A percentile compares a stretch with the other conserved stretches of the same genome.
These are phyloP conservation scores for Calycina herbarum DNA, from an alignment of 2,329 filamentous ascomycete species.

Conservation along the genomic window DNA sequence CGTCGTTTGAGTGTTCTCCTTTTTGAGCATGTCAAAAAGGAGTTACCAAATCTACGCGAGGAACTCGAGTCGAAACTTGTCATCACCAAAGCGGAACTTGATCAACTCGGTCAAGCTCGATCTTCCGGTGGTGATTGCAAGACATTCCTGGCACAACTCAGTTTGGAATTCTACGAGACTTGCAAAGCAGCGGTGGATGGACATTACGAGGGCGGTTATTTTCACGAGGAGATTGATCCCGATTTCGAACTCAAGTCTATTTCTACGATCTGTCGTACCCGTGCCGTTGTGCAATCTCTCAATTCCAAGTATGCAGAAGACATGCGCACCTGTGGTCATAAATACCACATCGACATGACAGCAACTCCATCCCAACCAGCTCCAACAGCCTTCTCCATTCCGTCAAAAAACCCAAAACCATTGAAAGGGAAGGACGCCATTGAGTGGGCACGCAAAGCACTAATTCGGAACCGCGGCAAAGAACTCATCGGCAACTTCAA, in stretches of 20 bases:
- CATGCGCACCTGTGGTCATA: conserved; percentile 7
- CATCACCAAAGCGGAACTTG: conserved; percentile 7
- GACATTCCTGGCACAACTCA: conserved; percentile 13
- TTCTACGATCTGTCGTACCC: conserved; percentile 8
- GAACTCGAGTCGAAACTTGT: conserved; percentile 28
- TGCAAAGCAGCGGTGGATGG: conserved; percentile 18
- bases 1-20: conserved; percentile 6
- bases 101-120: conserved; percentile 14
- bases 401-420: neutral
- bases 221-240: conserved; percentile 9
- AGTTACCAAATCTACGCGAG: conserved; percentile 22
- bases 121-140: conserved; percentile 13
- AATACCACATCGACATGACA: conserved; percentile 11
- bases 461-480: conserved; percentile 29
- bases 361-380: neutral
- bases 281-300: conserved; percentile 15
- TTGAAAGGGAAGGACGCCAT: conserved; percentile 28
- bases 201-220: conserved; percentile 19
- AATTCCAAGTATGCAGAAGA: conserved; percentile 15
- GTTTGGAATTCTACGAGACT: conserved; percentile 8
- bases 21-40: conserved; percentile 21
- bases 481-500: conserved; percentile 20
- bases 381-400: neutral
- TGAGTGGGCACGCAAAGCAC: conserved; percentile 29
- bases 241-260: conserved; percentile 5